Base-by-base conservation (phyloP, 257 asterid species). In the Echium plantagineum region DNA sequence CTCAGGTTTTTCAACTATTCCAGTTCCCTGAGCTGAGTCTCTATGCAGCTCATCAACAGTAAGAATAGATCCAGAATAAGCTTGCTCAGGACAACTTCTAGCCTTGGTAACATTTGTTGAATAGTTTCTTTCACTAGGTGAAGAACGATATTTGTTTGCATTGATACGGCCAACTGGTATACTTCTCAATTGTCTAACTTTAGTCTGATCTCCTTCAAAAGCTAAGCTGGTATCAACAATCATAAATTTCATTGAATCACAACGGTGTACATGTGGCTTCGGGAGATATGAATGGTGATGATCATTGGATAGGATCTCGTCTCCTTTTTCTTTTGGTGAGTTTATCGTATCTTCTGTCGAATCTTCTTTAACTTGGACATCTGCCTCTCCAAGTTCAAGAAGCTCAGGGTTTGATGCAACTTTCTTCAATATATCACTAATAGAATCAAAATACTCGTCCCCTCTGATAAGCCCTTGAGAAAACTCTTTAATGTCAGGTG, bases 171-270 rank as follows among this genome's bases (percentile, higher is more conserved):
- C 49, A 10, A 42, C 17, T 2, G 49, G 49, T 17, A 42, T 2
- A 42, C 67, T 63, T 52, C 18, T 52, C 10, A 20, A 46, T 30
- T 63, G 32, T 52, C 31, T 52, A 49, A 52, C 31, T 19, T 63
- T 52, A 52, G 9, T 9, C 18, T 63, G 26, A 17, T 48, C 47
- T 35, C 46, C 46, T 20, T 31, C 18, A 10, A 10, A 26, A 38
- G 12, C 57, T 53, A 63, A 30, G 54, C 67, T 63, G 26, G 67
- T 52, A 52, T 63, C 67, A 21, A 52, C 67, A 63, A 63, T 17
- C 20, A 22, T 26, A 38, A 52, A 60, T 42, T 53, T 53, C 57
- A 53, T 53, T 18, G 57, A 53, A 8, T 53, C 57, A 13, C 17
- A 10, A 42, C 49, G 49, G 17, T 13, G 17, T 42, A 42, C 3